phyloP scores from a whole-genome alignment of 805 yeast genomes.

The Martiniozyma abietophila region DNA sequence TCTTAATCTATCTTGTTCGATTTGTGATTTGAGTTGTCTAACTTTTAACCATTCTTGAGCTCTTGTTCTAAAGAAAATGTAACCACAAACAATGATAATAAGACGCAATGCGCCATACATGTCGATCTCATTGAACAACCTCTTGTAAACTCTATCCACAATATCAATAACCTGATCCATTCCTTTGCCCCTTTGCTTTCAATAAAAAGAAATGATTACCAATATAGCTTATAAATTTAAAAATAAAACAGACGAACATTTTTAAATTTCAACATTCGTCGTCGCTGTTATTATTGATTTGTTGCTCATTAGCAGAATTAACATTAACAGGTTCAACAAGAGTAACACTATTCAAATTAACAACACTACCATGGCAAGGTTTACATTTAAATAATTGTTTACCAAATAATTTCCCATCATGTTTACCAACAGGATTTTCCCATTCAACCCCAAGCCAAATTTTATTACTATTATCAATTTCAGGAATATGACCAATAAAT shows the following conservation, averaged over 20 bases:
- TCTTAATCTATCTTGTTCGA: slow-evolving; percentile 37
- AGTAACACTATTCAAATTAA: slow-evolving; percentile 58
- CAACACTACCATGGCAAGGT: slow-evolving; percentile 64
- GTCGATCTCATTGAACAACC: slow-evolving; percentile 31
- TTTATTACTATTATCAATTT: slow-evolving; percentile 38
- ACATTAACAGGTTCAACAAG: slow-evolving; percentile 37
- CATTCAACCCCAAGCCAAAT: slow-evolving; percentile 81
- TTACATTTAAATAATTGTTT: slow-evolving; percentile 46
- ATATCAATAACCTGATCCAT: slow-evolving; percentile 1
- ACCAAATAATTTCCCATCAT: slow-evolving; percentile 68
- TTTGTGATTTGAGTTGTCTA: slow-evolving; percentile 39
- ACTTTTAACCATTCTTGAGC: slow-evolving; percentile 48
- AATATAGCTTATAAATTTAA: too few species aligned
- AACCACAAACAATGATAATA: slow-evolving; percentile 51
- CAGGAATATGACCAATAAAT: slow-evolving; percentile 60
- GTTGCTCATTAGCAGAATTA: neutral
- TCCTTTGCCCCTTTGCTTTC: too few species aligned
- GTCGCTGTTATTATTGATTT: neutral
- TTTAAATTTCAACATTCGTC: neutral
- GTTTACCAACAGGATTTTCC: slow-evolving; percentile 81
- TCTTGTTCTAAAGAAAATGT: slow-evolving; percentile 47
- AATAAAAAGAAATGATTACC: too few species aligned
- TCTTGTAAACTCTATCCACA: slow-evolving; percentile 8
- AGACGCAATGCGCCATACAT: slow-evolving; percentile 38
- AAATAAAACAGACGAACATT: neutral